Evolutionary conservation across 2,329 filamentous ascomycete species (phyloP), one percentile per base, ranked within the genome.

Genomic region (Aspergillus sp.): DNA sequence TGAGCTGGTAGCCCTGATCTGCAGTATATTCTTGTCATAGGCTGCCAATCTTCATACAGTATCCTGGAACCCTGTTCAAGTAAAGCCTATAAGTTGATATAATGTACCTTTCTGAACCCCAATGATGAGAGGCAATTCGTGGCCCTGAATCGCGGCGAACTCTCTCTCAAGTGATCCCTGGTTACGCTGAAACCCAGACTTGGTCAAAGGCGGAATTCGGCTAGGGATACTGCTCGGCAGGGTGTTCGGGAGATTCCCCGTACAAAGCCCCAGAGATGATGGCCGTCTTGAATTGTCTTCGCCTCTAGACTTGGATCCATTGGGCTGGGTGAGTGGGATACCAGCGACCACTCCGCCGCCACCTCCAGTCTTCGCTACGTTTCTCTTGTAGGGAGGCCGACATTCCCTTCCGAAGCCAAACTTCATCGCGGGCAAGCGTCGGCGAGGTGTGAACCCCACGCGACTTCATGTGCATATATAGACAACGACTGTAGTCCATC

Each of bases 181-280:
- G 34, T 13, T 41, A 41, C 34, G 11, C 34, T 41, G 11, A 41
- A 15, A 41, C 34, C 19, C 30, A 45, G 22, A 45, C n/a, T 30
- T 30, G 22, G 22, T 31, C 31, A 64, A 67, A 65, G 66, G 68
- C 68, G 68, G 69, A 69, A 69, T 64, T 69, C 69, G 69, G 69
- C 57, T 71, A 66, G 60, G 31, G 50, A 59, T 52, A 9, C 8
- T 55, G 57, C 56, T 69, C 68, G 69, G 68, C 61, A 69, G 66
- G 51, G n/a, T 60, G 25, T 51, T 69, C 68, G 68, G 67, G 68
- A 69, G 61, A 66, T 70, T 57, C 43, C 64, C 63, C 67, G 62
- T 64, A 59, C 59, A 64, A 52, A 52, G 51, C 53, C 38, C 47
- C 56, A 56, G 50, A 22, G 25, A 52, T 54, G 15, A 57, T 57